Base-by-base conservation (phyloP, 257 asterid genomes). In the Primulina tabacum region DNA sequence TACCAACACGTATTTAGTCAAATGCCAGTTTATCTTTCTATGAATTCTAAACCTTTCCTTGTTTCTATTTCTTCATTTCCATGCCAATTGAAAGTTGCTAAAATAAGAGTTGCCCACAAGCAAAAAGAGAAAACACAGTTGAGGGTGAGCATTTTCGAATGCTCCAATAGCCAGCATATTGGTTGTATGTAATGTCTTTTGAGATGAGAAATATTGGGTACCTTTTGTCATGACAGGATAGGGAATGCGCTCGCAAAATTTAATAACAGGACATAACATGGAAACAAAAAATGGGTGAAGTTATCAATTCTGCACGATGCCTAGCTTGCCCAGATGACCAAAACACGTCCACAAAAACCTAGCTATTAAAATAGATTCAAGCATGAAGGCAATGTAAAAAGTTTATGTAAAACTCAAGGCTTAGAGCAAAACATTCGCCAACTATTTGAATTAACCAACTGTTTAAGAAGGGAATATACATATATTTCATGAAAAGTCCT, bases 291-390 rank as follows among this genome's bases (percentile, higher is more conserved):
- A 61, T 52, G 58, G 69, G 30, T 30, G n/a, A 2, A 18, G 35
- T 20, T 43, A 21, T 47, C 40, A 50, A 52, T 37, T 21, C 30
- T 3, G 18, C 11, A 24, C 29, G 32, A 28, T 11, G 20, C 17
- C 50, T 63, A 47, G 75, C 47, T 47, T 30, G 50, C 28, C 40
- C 47, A 58, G 58, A 67, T 9, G 18, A 40, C 52, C 52, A 40
- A 28, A 4, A n/a, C 47, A 37, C 1, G 32, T 37, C 58, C 30
- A 67, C 40, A 32, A 52, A 17, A 4, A 50, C 62, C 17, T 28
- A n/a, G 17, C n/a, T 2, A 26, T 28, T 7, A 14, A 52, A 50
- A 50, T 4, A 50, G 17, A 24, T 16, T 28, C 71, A 50, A 47
- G 40, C 62, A 47, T 29, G 38, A 61, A 60, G 67, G 9, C 43